phyloP scores from a whole-genome alignment of 129 eudicot species.

The Heracleum sosnowskyi region DNA sequence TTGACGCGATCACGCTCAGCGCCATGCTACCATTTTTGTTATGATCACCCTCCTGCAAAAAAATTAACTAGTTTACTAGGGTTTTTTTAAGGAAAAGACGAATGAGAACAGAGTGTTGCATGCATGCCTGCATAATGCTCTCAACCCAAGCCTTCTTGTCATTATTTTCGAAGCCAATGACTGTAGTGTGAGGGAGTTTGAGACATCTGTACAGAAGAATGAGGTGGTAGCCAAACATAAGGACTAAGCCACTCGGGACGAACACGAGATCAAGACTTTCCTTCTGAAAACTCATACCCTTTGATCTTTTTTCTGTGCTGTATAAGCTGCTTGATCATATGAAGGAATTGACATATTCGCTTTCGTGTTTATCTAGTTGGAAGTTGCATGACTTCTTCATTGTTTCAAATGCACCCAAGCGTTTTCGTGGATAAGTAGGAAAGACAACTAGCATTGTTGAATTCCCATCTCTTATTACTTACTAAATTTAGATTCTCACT shows the following conservation, averaged over 20 bases:
- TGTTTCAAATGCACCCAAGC: neutral
- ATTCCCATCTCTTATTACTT: neutral
- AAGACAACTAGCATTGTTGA: slow-evolving; percentile 4
- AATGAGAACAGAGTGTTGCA: neutral
- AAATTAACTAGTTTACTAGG: neutral
- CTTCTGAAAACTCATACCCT: slow-evolving; percentile 29
- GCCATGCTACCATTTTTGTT: slow-evolving; percentile 23
- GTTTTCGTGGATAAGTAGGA: neutral
- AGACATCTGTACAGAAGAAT: slow-evolving; percentile 59
- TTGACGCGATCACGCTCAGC: slow-evolving; percentile 40
- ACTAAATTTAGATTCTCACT: neutral
- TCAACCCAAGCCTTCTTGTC: slow-evolving; percentile 66
- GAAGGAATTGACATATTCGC: neutral
- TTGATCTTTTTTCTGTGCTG: neutral
- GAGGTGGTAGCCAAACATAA: slow-evolving; percentile 58
- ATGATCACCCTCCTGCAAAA: slow-evolving; percentile 27
- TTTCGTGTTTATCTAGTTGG: neutral
- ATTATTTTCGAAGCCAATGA: slow-evolving; percentile 59
- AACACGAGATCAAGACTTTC: slow-evolving; percentile 48
- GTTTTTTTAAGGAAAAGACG: neutral
- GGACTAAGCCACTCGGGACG: slow-evolving; percentile 43
- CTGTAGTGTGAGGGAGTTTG: slow-evolving; percentile 49
- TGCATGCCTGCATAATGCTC: slow-evolving; percentile 50
- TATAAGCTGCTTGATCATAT: neutral
- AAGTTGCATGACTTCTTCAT: neutral